These are phyloP conservation scores for Thraustochytrium sp. DNA, from an alignment of 352 stramenopile genomes.

Conservation along the genomic window DNA sequence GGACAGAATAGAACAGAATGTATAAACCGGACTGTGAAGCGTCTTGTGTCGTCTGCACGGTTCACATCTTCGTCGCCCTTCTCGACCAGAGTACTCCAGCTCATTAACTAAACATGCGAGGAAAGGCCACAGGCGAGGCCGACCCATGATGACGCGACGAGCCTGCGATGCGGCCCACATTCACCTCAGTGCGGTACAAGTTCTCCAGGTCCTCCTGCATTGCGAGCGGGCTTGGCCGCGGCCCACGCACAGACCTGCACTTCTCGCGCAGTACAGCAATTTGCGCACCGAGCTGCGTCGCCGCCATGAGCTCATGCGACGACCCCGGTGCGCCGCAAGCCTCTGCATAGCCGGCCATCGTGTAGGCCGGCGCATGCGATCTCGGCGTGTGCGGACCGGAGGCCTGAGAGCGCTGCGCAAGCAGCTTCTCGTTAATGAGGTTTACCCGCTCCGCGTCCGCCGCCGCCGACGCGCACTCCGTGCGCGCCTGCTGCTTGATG, in stretches of 20 bases:
- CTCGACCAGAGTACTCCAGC: neutral
- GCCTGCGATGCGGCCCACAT: neutral
- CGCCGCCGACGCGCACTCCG: neutral
- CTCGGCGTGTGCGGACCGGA: neutral
- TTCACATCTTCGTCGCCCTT: too few species aligned
- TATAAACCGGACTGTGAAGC: too few species aligned
- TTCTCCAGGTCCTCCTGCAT: neutral
- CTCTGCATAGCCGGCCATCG: neutral
- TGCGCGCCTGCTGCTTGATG: neutral
- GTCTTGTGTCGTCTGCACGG: too few species aligned
- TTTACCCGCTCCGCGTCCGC: conserved; percentile 4
- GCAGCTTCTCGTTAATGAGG: conserved; percentile 4
- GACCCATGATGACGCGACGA: neutral
- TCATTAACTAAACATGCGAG: neutral
- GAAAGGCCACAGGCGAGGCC: neutral
- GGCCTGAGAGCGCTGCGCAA: neutral
- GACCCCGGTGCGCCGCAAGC: neutral
- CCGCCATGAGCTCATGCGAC: neutral
- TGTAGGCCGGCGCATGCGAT: neutral
- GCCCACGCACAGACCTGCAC: neutral
- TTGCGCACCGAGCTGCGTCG: neutral
- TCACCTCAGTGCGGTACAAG: neutral
- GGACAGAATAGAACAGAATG: too few species aligned
- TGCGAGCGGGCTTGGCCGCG: neutral
- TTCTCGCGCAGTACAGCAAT: neutral